These are phyloP conservation scores for Ascochyta fabae DNA, from an alignment of 2,329 filamentous ascomycete genomes.

Conservation along the genomic window DNA sequence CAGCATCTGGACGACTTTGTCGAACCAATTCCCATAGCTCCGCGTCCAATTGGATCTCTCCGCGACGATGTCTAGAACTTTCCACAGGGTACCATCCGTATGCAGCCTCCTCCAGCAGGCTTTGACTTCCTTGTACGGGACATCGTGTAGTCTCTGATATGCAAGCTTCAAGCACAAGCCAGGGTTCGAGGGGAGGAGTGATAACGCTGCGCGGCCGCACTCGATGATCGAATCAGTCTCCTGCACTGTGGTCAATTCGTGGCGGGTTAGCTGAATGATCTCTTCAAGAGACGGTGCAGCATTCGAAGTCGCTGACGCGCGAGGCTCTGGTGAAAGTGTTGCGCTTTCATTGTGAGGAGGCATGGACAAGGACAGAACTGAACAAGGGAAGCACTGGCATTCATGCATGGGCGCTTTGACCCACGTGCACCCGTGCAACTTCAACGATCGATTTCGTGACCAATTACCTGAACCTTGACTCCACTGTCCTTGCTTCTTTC, in stretches of 20 bases:
- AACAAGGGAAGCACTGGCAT: conserved; percentile 6
- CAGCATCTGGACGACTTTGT: conserved; percentile 67
- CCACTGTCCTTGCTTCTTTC: conserved; percentile 14
- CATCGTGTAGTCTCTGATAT: conserved; percentile 72
- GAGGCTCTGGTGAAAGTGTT: neutral
- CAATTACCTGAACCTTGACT: conserved; percentile 13
- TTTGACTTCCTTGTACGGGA: conserved; percentile 70
- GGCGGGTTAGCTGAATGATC: conserved; percentile 34
- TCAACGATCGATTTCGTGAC: conserved; percentile 4
- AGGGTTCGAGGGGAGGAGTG: conserved; percentile 46
- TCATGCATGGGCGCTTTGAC: conserved; percentile 8
- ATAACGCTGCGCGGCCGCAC: conserved; percentile 52
- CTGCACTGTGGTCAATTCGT: conserved; percentile 29
- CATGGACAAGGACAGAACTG: conserved; percentile 2
- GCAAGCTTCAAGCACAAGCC: conserved; percentile 65
- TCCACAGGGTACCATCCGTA: conserved; percentile 72
- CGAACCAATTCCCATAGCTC: conserved; percentile 53
- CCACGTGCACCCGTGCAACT: conserved; percentile 11
- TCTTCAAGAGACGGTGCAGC: conserved; percentile 31
- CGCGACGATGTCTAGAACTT: conserved; percentile 53
- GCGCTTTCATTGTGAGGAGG: neutral
- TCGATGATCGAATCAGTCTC: conserved; percentile 42
- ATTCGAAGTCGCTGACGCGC: conserved; percentile 8
- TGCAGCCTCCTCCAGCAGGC: conserved; percentile 73
- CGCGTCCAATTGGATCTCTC: conserved; percentile 17